A percentile compares a stretch with the other conserved stretches of the same genome.
Evolutionary conservation across 345 rosid species (phyloP).

Genomic region (Syzygium jambos): DNA sequence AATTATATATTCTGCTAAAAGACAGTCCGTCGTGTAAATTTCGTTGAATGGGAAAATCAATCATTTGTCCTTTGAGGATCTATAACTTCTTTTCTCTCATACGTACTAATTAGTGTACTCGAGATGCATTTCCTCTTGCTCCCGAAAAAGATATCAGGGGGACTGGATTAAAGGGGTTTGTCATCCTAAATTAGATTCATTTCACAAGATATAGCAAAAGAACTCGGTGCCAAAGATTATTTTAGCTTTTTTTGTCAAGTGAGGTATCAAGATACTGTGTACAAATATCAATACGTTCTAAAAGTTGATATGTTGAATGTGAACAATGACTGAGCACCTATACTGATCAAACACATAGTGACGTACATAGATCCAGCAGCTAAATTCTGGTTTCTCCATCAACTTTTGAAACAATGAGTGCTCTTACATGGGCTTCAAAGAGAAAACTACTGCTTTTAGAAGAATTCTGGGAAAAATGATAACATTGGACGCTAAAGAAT

Average conservation of each 20-base stretch:
- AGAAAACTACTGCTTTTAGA: not conserved
- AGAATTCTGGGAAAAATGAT: not conserved
- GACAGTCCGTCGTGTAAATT: not conserved
- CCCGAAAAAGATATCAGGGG: not conserved
- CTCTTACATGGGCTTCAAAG: not conserved
- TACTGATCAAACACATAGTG: not conserved
- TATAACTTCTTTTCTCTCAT: not conserved
- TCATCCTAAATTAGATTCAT: not conserved
- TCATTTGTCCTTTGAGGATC: not conserved
- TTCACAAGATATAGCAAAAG: not conserved
- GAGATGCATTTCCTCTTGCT: not conserved
- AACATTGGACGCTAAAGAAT: not conserved
- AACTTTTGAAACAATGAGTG: not conserved
- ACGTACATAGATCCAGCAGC: not conserved
- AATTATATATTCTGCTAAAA: not conserved
- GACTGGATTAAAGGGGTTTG: not conserved
- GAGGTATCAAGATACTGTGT: not conserved
- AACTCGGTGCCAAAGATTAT: not conserved
- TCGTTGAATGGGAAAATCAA: not conserved
- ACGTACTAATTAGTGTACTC: not conserved
- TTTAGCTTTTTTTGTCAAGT: not conserved
- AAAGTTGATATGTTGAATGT: not conserved
- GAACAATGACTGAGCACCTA: not conserved
- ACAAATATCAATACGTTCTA: not conserved
- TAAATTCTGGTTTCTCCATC: not conserved